Percentiles rank a stretch among this genome's conserved stretches.
These are phyloP conservation scores for Solanum bulbocastanum DNA, from an alignment of 257 asterid genomes.

Conservation along the genomic window DNA sequence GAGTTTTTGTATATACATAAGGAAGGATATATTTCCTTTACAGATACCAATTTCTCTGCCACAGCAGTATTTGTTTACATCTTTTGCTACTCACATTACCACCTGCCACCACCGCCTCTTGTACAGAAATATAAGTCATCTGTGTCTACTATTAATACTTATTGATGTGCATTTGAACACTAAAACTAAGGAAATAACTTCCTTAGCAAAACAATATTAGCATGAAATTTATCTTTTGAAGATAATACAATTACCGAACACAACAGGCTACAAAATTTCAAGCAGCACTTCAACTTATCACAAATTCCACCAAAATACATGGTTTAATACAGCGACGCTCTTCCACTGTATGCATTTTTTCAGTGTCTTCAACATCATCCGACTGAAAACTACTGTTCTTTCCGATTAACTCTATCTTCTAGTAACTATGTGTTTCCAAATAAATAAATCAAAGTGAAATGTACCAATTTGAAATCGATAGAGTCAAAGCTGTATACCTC, in stretches of 20 bases:
- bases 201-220: neutral
- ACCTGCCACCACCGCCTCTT: neutral
- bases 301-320: neutral
- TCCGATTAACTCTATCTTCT: neutral
- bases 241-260: neutral
- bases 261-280: neutral
- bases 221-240: neutral
- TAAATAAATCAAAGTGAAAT: neutral
- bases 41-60: neutral
- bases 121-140: neutral
- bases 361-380: neutral
- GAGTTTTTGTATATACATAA: neutral
- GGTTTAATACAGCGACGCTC: neutral
- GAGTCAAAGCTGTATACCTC: conserved; percentile 35
- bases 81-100: neutral
- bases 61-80: neutral
- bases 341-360: neutral
- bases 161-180: neutral
- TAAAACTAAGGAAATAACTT: neutral
- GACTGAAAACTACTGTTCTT: neutral
- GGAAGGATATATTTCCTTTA: neutral
- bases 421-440: neutral
- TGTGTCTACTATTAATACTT: neutral
- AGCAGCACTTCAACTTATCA: neutral
- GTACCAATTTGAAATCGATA: neutral